Evolutionary conservation across 768 basidiomycete species (phyloP).

Genomic region (Coprinopsis cinerea): DNA sequence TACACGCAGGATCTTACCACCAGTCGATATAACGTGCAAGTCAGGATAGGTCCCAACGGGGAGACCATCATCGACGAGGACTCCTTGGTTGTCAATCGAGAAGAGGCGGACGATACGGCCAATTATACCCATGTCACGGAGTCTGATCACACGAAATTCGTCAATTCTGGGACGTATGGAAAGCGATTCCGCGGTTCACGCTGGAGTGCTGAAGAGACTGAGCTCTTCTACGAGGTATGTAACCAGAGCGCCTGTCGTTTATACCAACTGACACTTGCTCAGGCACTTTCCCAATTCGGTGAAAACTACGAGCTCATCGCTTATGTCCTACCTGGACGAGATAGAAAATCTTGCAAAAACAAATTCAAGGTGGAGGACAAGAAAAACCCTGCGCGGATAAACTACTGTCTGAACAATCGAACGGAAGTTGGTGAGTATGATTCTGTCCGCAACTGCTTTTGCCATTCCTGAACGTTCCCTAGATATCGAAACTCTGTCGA

Average conservation of each 20-base stretch:
- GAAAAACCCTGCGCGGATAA: slow-evolving; percentile 71
- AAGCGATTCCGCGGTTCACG: slow-evolving; percentile 77
- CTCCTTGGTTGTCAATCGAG: slow-evolving; percentile 74
- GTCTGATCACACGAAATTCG: slow-evolving; percentile 78
- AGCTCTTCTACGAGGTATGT: slow-evolving; percentile 78
- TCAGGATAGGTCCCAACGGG: slow-evolving; percentile 82
- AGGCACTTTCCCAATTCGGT: slow-evolving; percentile 88
- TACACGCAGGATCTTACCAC: slow-evolving; percentile 59
- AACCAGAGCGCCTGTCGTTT: not conserved
- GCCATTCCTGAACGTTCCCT: not conserved
- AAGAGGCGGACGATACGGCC: slow-evolving; percentile 59
- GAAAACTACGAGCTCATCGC: slow-evolving; percentile 93
- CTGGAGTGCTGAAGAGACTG: slow-evolving; percentile 89
- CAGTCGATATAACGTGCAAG: slow-evolving; percentile 77
- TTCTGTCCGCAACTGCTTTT: too few species aligned
- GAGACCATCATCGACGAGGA: slow-evolving; percentile 85
- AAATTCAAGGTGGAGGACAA: slow-evolving; percentile 91
- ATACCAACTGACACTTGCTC: slow-evolving; percentile 12
- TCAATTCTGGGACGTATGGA: slow-evolving; percentile 78
- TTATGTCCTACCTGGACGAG: slow-evolving; percentile 75
- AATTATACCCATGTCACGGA: slow-evolving; percentile 77
- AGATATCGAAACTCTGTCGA: slow-evolving; percentile 71
- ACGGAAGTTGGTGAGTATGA: slow-evolving; percentile 70
- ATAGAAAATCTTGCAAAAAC: slow-evolving; percentile 85
- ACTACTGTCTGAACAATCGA: slow-evolving; percentile 66